Percentiles rank a stretch among this genome's conserved stretches.
Evolutionary conservation across 2,329 filamentous ascomycete genomes (phyloP).

Genomic region (Dissoconium aciculare): DNA sequence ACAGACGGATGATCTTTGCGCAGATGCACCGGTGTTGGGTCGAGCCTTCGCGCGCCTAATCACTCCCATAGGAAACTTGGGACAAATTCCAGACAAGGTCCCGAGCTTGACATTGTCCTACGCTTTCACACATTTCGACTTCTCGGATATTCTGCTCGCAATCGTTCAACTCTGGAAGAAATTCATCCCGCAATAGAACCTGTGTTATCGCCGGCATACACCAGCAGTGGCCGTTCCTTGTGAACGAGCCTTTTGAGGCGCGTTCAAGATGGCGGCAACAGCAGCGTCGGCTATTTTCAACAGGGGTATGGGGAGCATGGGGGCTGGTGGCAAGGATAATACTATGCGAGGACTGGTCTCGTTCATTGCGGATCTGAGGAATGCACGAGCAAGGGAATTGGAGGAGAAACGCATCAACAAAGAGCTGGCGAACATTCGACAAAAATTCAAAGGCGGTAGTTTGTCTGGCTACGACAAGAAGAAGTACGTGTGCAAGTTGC

Average conservation of each 20-base stretch:
- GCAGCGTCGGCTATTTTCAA: constrained; percentile 24
- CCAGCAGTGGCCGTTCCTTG: no score
- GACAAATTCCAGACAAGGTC: no score
- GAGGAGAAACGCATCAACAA: constrained; percentile 99
- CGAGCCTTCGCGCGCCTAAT: no score
- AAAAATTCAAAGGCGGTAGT: constrained; percentile 83
- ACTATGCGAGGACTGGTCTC: constrained; percentile 61
- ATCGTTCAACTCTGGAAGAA: no score
- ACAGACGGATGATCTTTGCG: no score
- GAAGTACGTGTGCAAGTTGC: constrained; percentile 99
- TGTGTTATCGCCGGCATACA: no score
- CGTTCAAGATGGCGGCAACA: constrained; percentile 20
- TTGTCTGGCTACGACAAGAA: constrained; percentile 97
- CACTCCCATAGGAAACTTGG: no score
- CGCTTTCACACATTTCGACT: no score
- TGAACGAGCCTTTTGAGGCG: neutral
- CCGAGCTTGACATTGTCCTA: no score
- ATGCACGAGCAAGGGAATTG: constrained; percentile 83
- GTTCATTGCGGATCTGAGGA: constrained; percentile 93
- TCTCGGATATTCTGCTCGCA: no score
- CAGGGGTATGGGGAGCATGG: constrained; percentile 18
- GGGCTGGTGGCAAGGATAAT: constrained; percentile 22
- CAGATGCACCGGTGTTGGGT: no score
- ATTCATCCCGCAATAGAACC: no score
- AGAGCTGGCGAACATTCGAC: constrained; percentile 92